Conservation (phyloP, 208 protist genomes). For the Trypanosoma caninum region DNA sequence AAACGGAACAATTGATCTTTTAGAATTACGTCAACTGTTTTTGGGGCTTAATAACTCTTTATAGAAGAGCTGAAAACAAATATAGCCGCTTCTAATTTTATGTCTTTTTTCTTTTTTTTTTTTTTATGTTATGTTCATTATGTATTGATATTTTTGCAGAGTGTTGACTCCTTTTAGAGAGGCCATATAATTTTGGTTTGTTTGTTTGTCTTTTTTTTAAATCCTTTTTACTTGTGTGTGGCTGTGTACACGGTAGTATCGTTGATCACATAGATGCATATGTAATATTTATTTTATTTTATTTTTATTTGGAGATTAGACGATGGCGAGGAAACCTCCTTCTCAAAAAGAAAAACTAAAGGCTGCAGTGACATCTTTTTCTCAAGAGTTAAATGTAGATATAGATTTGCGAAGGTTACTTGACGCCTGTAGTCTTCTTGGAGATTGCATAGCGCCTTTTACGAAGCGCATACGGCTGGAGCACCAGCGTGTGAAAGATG, state of each 20-base stretch:
- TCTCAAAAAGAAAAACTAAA: conserved; percentile 46
- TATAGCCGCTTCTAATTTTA: not conserved
- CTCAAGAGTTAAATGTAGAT: conserved; percentile 74
- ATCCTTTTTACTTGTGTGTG: conserved; percentile 17
- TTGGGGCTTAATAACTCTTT: conserved; percentile 34
- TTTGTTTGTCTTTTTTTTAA: not conserved
- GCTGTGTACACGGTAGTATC: too few species aligned
- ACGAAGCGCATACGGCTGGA: conserved; percentile 67
- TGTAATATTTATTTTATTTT: conserved; percentile 29
- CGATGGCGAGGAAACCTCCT: conserved; percentile 25
- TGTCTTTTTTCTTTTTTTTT: not conserved
- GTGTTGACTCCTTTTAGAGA: not conserved
- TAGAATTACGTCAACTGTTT: conserved; percentile 65
- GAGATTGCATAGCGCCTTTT: conserved; percentile 59
- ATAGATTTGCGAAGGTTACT: conserved; percentile 59
- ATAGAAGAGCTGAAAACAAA: not conserved
- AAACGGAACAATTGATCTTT: conserved; percentile 50
- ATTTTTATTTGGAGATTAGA: not conserved
- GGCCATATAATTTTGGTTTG: too few species aligned
- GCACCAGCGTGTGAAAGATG: conserved; percentile 72
- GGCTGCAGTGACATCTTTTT: conserved; percentile 33
- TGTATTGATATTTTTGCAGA: not conserved
- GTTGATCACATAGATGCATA: too few species aligned
- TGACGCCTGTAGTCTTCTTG: conserved; percentile 49
- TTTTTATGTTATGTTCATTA: not conserved